Base-by-base conservation (phyloP, 148 eudicot species). In the Vaccinium macrocarpon region DNA sequence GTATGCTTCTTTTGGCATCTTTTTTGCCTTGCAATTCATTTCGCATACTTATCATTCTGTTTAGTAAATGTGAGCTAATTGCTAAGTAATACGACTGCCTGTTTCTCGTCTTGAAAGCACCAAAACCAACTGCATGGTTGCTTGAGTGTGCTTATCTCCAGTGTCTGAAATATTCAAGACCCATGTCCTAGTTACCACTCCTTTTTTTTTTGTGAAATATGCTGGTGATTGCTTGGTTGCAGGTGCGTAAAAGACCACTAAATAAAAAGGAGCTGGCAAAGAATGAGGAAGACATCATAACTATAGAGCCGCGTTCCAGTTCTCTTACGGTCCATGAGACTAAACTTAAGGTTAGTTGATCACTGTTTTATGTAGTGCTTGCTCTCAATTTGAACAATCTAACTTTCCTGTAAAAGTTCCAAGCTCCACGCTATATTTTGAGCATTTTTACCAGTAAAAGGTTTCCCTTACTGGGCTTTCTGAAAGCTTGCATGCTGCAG, bases 221-320 rank as follows among this genome's bases (percentile, higher is more conserved):
- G 55, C 59, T 70, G 16, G 46, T 61, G 23, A 32, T 75, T 77
- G 19, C 29, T 52, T 84, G 61, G 13, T 86, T 84, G 77, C 94
- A 97, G 99, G 99, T 97, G 85, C 94, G 99, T 18, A 97, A 97
- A 90, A 89, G 99, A 85, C 99, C 99, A 10, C 88, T 93, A 51
- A 97, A 97, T 89, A 97, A 94, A 84, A 97, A 93, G 90, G 99
- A 97, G 90, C 82, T 94, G 78, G 84, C 95, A 84, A 95, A 90
- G 93, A 97, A 91, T 80, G 99, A 97, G 86, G 98, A 97, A 84
- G 99, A 97, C 89, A 97, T 97, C 80, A 90, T 88, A 76, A 80
- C 88, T 49, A 83, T 93, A 50, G 95, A 97, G 72, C 88, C 95
- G 73, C 85, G 85, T 52, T 89, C 90, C 78, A 94, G 90, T 83